Base-by-base conservation (phyloP, 371 early-diverging fungal species). In the Mortierella sp. region DNA sequence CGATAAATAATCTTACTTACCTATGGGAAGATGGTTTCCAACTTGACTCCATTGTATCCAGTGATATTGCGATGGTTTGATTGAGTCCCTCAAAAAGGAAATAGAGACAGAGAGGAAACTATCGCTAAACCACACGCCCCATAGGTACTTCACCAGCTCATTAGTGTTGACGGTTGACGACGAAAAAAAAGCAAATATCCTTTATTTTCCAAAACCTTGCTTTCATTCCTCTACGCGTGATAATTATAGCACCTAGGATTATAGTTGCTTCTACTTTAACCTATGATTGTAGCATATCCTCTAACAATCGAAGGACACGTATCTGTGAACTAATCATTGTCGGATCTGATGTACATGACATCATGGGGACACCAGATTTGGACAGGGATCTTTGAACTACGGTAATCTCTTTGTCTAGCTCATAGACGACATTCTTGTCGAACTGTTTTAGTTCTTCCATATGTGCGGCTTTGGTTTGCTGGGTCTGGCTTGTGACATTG, bases 281-380 rank as follows among this genome's bases (percentile, higher is more conserved):
- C 55, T 55, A 55, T 32, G 22, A 55, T 33, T 78, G 62, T 4
- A 80, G 58, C 81, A 75, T 80, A 22, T 80, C 81, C 22, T 80
- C 76, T 2, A 80, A 21, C 13, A 80, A 33, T 21, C 81, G 71
- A n/a, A 80, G 69, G 22, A 80, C 72, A 19, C 66, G 71, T 28
- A 80, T 75, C 60, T 80, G 81, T 0, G 69, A 36, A 0, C 63
- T 59, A 41, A 80, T 72, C 76, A 62, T 65, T 43, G 40, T 40
- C 0, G 72, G 76, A 52, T 80, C 76, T 11, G 58, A 52, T 6
- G 81, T 75, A 1, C 28, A 8, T 0, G 45, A 28, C 72, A 80
- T 72, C 66, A 69, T 69, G 0, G 81, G 81, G 1, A 80, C 65
- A n/a, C 64, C 55, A 19, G 69, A 41, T 28, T 58, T 68, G 3